Evolutionary conservation across 2,329 filamentous ascomycete genomes (phyloP).

Genomic region (Cercospora sp.): DNA sequence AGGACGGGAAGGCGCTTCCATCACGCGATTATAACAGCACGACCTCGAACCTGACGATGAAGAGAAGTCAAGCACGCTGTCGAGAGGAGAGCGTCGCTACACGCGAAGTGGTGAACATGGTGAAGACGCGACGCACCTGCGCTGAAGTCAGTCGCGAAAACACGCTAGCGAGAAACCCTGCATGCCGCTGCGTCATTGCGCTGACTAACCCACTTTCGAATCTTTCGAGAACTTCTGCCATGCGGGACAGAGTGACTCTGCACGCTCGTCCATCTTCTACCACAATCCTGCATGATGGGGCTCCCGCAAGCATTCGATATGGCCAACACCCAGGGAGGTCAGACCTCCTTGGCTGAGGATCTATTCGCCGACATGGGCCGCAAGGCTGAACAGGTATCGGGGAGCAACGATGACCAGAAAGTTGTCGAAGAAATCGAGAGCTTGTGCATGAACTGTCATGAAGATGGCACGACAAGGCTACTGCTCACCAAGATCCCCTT

Average conservation of each 20-base stretch:
- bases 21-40: background rate
- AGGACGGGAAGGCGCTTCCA: background rate
- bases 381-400: conserved; percentile 42
- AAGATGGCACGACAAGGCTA: conserved; percentile 72
- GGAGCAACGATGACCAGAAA: conserved; percentile 45
- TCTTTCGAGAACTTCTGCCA: background rate
- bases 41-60: too few species aligned
- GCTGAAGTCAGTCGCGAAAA: background rate
- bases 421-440: conserved; percentile 56
- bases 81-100: background rate
- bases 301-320: conserved; percentile 20
- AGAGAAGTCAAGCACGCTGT: background rate
- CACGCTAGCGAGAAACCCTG: conserved; percentile 1
- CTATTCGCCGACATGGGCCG: conserved; percentile 55
- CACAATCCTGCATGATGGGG: conserved; percentile 11
- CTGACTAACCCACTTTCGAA: conserved; percentile 4
- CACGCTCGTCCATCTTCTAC: background rate
- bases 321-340: conserved; percentile 21
- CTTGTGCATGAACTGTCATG: conserved; percentile 57
- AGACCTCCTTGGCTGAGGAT: conserved; percentile 43
- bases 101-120: background rate
- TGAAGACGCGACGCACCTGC: background rate
- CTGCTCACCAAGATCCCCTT: conserved; percentile 91
- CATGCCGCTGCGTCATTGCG: background rate
- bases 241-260: background rate